phyloP scores from a whole-genome alignment of 2,329 filamentous ascomycete genomes.

The Parafenestella ontariensis region DNA sequence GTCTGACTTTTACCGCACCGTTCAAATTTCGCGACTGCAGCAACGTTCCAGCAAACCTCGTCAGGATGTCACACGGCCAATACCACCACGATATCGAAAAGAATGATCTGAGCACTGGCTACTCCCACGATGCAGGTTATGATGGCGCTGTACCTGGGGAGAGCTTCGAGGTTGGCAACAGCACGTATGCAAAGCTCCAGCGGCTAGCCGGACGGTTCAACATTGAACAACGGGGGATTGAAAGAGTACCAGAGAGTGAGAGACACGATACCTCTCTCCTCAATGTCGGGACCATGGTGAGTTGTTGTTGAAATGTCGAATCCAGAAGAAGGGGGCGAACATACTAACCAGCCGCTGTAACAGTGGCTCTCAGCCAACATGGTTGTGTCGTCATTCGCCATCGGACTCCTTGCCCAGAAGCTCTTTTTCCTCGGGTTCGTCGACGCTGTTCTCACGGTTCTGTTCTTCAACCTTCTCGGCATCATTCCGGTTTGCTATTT shows the following conservation, averaged over 20 bases:
- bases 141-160: conserved; percentile 63
- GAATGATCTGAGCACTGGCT: background rate
- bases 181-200: conserved; percentile 65
- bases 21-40: no score
- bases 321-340: background rate
- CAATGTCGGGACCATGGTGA: conserved; percentile 75
- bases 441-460: conserved; percentile 73
- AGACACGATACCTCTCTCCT: conserved; percentile 68
- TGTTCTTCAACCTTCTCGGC: conserved; percentile 80
- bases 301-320: background rate
- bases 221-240: conserved; percentile 77
- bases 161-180: conserved; percentile 64
- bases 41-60: background rate
- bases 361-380: conserved; percentile 81
- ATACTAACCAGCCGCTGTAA: background rate
- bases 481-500: conserved; percentile 77
- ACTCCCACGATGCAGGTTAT: conserved; percentile 7
- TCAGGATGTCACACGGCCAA: background rate
- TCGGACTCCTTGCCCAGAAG: conserved; percentile 73
- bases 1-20: background rate
- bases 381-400: conserved; percentile 78
- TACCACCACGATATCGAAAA: background rate
- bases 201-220: conserved; percentile 69
- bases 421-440: conserved; percentile 75
- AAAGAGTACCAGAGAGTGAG: conserved; percentile 75